Evolutionary conservation across 2,329 filamentous ascomycete species (phyloP), one percentile per base, ranked within the genome.

Genomic region (Pseudogymnoascus sp.): DNA sequence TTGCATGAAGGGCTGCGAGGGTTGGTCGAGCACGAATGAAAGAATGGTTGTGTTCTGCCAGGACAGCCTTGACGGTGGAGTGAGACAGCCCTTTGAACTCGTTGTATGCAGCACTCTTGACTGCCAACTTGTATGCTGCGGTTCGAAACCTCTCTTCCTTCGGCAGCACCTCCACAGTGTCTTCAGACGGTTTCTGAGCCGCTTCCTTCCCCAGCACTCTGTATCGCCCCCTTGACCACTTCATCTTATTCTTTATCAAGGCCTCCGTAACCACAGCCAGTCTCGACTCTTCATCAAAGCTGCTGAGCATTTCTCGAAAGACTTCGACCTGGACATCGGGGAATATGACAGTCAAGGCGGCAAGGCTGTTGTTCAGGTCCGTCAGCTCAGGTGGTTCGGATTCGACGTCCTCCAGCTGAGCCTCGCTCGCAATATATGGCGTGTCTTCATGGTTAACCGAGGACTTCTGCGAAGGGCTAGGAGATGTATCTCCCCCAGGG

Each of bases 241-340:
- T 82, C 62, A 84, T 82, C 37, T 85, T 84, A 70, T 88, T 86
- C 76, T 90, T 91, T 64, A 95, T 79, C 64, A 95, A 78, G 60
- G 86, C 83, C 72, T 95, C 90, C 11, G 90, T 90, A 28, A 93
- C 87, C 59, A 95, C 81, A 46, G 90, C 87, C 24, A 93, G 77
- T 67, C 89, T 81, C 66, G 89, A 93, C 74, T 93, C 89, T 69
- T 87, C 85, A 70, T 88, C 88, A 72, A 93, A 89, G 70, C 81
- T 89, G 40, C 81, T 77, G 59, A 95, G 84, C 83, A 95, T 89
- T 77, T 93, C 90, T 50, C 90, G 84, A 72, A 95, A 91, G 16
- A 93, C 90, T 68, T 93, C 89, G 65, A 90, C 81, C 74, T 91
- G 88, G n/a, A 93, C 80, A 74, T 93, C 85, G 28, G 90, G 90